These are phyloP conservation scores for Gillenia trifoliata DNA, from an alignment of 306 rosid species.

Conservation along the genomic window DNA sequence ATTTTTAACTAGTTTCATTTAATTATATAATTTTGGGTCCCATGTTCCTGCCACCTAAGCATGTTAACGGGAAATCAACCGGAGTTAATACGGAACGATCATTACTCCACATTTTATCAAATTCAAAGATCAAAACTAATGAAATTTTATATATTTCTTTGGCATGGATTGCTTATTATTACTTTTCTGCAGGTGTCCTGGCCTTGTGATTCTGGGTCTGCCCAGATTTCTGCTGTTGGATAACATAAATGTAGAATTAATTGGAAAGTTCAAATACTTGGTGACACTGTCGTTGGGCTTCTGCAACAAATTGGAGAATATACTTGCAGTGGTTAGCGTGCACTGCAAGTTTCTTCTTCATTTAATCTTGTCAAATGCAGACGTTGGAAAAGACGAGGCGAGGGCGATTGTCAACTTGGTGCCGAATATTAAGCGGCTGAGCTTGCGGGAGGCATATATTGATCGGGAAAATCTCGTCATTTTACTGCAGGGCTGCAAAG, in stretches of 20 bases:
- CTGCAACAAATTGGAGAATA: background rate
- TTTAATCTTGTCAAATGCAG: background rate
- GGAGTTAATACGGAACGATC: too few relatives aligned
- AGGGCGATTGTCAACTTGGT: background rate
- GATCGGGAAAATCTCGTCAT: background rate
- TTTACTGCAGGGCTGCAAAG: conserved; percentile 8
- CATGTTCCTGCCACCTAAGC: too few relatives aligned
- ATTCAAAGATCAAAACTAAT: too few relatives aligned
- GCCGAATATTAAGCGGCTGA: background rate
- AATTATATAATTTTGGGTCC: too few relatives aligned
- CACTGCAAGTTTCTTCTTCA: background rate
- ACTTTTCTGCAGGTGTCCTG: conserved; percentile 5
- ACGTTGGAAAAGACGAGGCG: background rate
- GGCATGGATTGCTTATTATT: too few relatives aligned
- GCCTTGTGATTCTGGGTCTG: background rate
- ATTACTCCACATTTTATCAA: too few relatives aligned
- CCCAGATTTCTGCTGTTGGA: background rate
- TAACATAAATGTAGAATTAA: background rate
- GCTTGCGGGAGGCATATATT: background rate
- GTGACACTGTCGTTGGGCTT: background rate
- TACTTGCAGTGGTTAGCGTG: background rate
- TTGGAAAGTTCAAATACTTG: conserved; percentile 1
- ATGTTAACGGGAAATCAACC: too few relatives aligned
- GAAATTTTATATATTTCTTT: too few relatives aligned
- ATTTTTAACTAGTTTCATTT: too few relatives aligned